Base-by-base conservation (phyloP, 768 basidiomycete species). In the Sporobolomyces pararoseus region DNA sequence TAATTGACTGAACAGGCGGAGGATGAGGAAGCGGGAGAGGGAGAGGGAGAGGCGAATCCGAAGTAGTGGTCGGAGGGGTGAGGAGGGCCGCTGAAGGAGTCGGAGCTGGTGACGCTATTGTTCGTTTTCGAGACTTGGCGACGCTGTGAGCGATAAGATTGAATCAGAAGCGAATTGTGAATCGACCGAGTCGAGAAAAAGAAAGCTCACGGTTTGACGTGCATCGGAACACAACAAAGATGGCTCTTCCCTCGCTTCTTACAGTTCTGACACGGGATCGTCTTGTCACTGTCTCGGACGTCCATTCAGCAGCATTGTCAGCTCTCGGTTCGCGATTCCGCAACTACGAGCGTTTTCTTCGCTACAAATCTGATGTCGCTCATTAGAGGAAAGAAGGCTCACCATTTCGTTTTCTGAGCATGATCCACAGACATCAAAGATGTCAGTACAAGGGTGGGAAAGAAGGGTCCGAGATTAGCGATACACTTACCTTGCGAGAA, bases 201-300 rank as follows among this genome's bases (percentile, higher is more conserved):
- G 46, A 21, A 47, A 25, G 35, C 69, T 21, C 55, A 65, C 19
- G 69, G 63, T 31, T 52, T 42, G 32, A 70, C 59, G 19, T 70
- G 62, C 51, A 59, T 46, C 9, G 65, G 63, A 23, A 60, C 29
- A 9, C 49, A 52, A 31, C 69, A 70, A 0, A 70, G 50, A 44
- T 70, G 63, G 6, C 51, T 44, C 19, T 50, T 70, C 5, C 52
- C 57, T 32, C 69, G 51, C 23, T 65, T 70, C 34, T 14, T 7
- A 39, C 69, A 70, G 23, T 39, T 31, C 1, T 44, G 42, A 34
- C 69, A 70, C 2, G 68, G 68, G 0, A 39, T 23, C 32, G 25
- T 27, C 52, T 65, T 70, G 46, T 70, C 69, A 27, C 69, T 65
- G 58, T n/a, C 1, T 9, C 10, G 34, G 25, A 63, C 21, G 49